Evolutionary conservation across 331 rosid genomes (phyloP).

Genomic region (Pyrus hybrid): DNA sequence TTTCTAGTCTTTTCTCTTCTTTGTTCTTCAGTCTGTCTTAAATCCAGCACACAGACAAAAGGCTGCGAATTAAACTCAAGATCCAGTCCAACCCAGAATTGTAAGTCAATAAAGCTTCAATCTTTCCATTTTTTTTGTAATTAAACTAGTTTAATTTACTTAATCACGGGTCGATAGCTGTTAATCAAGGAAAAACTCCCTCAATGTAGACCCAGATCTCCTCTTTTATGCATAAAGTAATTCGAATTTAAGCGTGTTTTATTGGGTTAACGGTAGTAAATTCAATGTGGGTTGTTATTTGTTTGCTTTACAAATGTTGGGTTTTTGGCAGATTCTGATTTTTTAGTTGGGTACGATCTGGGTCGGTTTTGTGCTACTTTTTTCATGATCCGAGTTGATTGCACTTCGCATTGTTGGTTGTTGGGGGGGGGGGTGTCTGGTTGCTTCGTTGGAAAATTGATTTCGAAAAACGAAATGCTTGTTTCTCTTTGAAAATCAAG

Average conservation of each 20-base stretch:
- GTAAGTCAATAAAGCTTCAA: background rate
- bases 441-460: background rate
- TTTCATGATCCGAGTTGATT: background rate
- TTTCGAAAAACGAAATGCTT: background rate
- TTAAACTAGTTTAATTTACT: background rate
- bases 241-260: background rate
- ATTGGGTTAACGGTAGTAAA: background rate
- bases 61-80: constrained; percentile 6
- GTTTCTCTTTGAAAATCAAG: background rate
- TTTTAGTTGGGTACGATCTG: background rate
- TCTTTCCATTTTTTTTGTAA: background rate
- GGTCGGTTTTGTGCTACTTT: background rate
- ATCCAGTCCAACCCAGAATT: constrained; percentile 1
- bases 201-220: constrained; percentile 12
- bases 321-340: background rate
- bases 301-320: background rate
- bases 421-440: background rate
- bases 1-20: background rate
- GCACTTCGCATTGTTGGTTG: constrained; percentile 4
- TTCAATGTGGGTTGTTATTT: background rate
- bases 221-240: background rate
- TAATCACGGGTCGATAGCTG: background rate
- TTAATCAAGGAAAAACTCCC: background rate
- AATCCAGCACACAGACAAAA: background rate
- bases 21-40: background rate